Evolutionary conservation across 2,329 filamentous ascomycete genomes (phyloP), one percentile per base, ranked within the genome.

Genomic region (Zalaria sp.): DNA sequence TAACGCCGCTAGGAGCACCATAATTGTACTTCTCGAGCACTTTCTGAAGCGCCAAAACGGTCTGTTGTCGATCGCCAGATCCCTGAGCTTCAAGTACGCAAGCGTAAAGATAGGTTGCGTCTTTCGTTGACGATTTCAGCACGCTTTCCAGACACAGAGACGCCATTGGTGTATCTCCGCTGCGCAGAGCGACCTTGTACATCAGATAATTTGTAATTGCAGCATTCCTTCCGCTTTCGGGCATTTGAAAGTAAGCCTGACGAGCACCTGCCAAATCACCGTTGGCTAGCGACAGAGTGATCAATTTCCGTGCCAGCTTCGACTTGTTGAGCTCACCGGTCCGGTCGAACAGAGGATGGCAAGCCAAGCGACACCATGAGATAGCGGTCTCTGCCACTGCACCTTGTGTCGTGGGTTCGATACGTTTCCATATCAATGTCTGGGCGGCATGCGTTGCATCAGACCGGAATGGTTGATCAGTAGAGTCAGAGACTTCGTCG

Each of bases 1-100:
- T 70, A 4, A 81, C 54, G 2, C 65, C 64, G 25, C 63, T 56
- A 2, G 72, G 63, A 4, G 62, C 57, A 37, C 53, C 60, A 40
- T 68, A 65, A 25, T 75, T 65, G 44, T 71, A 68, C 40, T 69
- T 73, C 27, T 75, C 67, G 9, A 82, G 62, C 1, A 86, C 64
- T 44, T 71, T 66, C 48, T 75, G 73, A 37, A 88, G 56, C 7
- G 74, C 72, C 27, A 66, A 57, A 8, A 79, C 62, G 2, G 79
- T 73, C 47, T 80, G 75, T 0, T 64, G 47, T 39, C 72, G 77
- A 46, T 85, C 74, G 0, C 77, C 75, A 1, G 66, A 64, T 47
- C 76, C 67, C 39, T 87, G 78, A 3, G 85, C 81, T 57, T 93
- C 85, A 27, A 85, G 64, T 25, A 85, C 75, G 51, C 87, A 94